These are phyloP conservation scores for Akanthomyces dipterigenus DNA, from an alignment of 2,329 filamentous ascomycete species.

Conservation along the genomic window DNA sequence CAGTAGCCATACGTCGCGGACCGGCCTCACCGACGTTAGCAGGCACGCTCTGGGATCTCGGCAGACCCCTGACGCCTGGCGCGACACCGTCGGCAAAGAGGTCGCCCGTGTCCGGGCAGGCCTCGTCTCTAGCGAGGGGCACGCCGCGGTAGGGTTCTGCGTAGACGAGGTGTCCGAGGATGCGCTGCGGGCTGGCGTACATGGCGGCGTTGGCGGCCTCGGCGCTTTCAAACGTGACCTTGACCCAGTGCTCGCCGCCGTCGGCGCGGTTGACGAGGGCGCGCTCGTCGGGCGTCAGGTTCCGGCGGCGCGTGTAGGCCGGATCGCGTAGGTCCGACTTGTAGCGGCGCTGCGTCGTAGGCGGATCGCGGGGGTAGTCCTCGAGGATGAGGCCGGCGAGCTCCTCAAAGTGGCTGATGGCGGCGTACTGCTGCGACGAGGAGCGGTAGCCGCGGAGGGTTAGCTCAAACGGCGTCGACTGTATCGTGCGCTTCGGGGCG, in stretches of 20 bases:
- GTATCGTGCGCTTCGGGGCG: slow-evolving; percentile 26
- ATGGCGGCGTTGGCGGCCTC: slow-evolving; percentile 64
- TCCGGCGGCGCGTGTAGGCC: slow-evolving; percentile 57
- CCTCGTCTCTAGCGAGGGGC: slow-evolving; percentile 56
- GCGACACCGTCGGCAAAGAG: slow-evolving; percentile 24
- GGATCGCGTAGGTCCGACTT: slow-evolving; percentile 69
- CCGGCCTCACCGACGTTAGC: slow-evolving; percentile 20
- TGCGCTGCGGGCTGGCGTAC: slow-evolving; percentile 63
- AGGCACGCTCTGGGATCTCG: slow-evolving; percentile 32
- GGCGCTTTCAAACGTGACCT: slow-evolving; percentile 70
- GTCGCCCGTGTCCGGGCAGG: slow-evolving; percentile 42
- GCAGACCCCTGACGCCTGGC: slow-evolving; percentile 24
- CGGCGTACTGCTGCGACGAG: slow-evolving; percentile 68
- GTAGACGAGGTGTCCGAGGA: slow-evolving; percentile 63
- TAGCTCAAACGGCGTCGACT: slow-evolving; percentile 58
- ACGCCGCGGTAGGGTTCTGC: slow-evolving; percentile 64
- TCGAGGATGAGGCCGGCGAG: slow-evolving; percentile 84
- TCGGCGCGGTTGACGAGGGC: slow-evolving; percentile 73
- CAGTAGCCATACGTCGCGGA: slow-evolving; percentile 19
- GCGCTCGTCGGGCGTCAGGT: slow-evolving; percentile 65
- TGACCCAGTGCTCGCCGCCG: slow-evolving; percentile 88
- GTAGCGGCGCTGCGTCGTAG: slow-evolving; percentile 61
- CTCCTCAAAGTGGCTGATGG: slow-evolving; percentile 80
- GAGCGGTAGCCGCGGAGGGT: slow-evolving; percentile 75
- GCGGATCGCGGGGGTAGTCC: slow-evolving; percentile 85